Evolutionary conservation across 192 early-diverging fungal genomes (phyloP), one percentile per base, ranked within the genome.

Genomic region (Phlyctochytrium arcticum): DNA sequence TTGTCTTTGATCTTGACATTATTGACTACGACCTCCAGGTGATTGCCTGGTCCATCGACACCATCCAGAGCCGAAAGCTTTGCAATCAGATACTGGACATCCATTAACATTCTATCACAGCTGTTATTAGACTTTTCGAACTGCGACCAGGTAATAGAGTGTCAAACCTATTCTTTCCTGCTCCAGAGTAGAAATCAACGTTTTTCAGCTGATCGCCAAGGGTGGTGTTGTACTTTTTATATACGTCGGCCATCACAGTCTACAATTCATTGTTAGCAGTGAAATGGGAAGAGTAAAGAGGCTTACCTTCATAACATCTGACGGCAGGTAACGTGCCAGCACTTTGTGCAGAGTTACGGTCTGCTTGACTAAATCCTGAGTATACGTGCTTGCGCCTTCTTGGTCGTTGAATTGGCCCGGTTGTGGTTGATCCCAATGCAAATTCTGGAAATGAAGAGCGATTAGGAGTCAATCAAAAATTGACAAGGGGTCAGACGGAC

Each of bases 301-400:
- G 34, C 47, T 44, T 75, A 90, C 89, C 74, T 89, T 77, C 73
- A 98, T 72, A 26, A 80, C 77, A 5, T 88, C 71, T 0, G 73
- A 68, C 10, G 90, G 88, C 30, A 99, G 73, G 56, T 93, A 96
- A 61, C 90, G 88, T 37, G 80, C 74, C n/a, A 99, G 65, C 9
- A 99, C 93, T 61, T 91, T 92, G 73, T 98, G 92, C 59, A 99
- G 78, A 15, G 90, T 93, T 17, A 80, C 77, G 7, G 89, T 91
- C 71, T 98, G 94, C 74, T 92, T 98, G 46, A 95, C 90, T 12
- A 99, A 74, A 12, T 75, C 77, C 17, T 88, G 88, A 88, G 97
- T 96, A 49, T 88, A 6, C 12, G 71, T 47, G 29, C 62, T 74
- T 33, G 63, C 67, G 2, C 31, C 57, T 30, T 69, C 62, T 36